These are phyloP conservation scores for Oryza glumipatula DNA, from an alignment of 176 grass and related monocot species.

Conservation along the genomic window DNA sequence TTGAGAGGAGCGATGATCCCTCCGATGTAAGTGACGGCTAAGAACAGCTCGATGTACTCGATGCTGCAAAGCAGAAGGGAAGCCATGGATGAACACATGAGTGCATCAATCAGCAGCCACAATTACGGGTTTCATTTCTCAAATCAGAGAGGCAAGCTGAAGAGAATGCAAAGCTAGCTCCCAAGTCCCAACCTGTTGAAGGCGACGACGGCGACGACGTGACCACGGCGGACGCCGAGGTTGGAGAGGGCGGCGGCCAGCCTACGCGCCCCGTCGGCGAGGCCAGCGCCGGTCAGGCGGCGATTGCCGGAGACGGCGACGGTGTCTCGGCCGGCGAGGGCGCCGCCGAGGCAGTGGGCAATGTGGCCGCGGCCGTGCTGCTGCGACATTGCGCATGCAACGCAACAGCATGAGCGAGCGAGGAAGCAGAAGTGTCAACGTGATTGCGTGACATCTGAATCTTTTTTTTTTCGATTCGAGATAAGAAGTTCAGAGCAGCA, in stretches of 20 bases:
- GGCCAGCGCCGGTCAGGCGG: constrained; percentile 35
- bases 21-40: constrained; percentile 69
- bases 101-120: not conserved
- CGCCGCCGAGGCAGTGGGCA: constrained; percentile 58
- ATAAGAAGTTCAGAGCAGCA: too few species aligned
- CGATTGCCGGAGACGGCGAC: constrained; percentile 17
- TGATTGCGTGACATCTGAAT: not conserved
- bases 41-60: constrained; percentile 73
- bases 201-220: constrained; percentile 65
- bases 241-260: constrained; percentile 56
- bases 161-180: not conserved
- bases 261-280: constrained; percentile 48
- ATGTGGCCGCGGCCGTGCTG: constrained; percentile 52
- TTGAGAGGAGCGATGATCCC: constrained; percentile 85
- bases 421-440: not conserved
- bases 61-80: constrained; percentile 44
- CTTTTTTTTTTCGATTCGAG: not conserved
- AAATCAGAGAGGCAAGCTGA: not conserved
- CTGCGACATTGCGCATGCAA: constrained; percentile 14
- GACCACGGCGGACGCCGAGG: constrained; percentile 44
- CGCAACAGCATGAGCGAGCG: too few species aligned
- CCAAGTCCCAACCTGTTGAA: constrained; percentile 68
- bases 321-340: constrained; percentile 17
- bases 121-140: not conserved
- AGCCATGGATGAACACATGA: not conserved